Conservation (phyloP, 768 basidiomycete species). For the Pholiota microspora region DNA sequence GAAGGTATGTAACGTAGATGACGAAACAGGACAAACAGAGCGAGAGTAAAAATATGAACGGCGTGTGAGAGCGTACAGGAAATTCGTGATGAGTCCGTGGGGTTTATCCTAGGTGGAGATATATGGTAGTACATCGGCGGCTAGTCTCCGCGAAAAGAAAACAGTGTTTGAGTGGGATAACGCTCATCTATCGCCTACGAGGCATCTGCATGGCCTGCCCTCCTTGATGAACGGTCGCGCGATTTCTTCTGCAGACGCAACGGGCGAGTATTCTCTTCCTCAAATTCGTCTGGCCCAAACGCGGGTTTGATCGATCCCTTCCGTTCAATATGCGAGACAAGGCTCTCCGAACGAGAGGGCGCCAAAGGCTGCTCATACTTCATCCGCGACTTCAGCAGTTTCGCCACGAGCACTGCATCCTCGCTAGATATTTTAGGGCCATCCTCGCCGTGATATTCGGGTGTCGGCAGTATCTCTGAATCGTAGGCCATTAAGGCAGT, state of each 20-base stretch:
- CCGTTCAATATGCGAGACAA: conserved; percentile 21
- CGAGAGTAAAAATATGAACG: not conserved
- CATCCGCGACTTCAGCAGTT: conserved; percentile 15
- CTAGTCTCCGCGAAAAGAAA: not conserved
- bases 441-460: not conserved
- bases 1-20: not conserved
- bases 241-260: not conserved
- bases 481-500: not conserved
- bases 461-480: not conserved
- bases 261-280: not conserved
- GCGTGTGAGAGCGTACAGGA: too few relatives aligned
- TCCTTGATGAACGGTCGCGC: not conserved
- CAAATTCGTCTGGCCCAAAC: not conserved
- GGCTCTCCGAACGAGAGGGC: conserved; percentile 13
- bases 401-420: conserved; percentile 11
- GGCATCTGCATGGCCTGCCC: not conserved
- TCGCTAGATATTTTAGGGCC: not conserved
- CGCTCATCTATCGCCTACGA: not conserved
- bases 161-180: not conserved
- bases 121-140: not conserved
- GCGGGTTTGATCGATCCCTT: conserved; percentile 17
- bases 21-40: not conserved
- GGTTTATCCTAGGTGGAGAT: not conserved
- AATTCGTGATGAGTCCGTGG: not conserved
- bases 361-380: not conserved